Evolutionary conservation across 306 rosid species (phyloP).

Genomic region (Cucumis cinereus): DNA sequence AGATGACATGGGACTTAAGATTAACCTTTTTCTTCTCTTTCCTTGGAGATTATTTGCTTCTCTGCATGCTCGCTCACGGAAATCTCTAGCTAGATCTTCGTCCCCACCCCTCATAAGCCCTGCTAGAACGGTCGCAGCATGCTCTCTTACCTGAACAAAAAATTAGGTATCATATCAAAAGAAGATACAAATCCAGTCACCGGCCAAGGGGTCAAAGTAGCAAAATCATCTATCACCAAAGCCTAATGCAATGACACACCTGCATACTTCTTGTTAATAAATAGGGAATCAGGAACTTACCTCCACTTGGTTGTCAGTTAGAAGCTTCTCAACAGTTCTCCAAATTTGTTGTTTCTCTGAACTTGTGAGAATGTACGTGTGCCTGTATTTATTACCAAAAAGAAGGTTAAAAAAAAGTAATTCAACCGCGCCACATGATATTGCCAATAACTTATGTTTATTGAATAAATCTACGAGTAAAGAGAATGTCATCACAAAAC

Average conservation of each 20-base stretch:
- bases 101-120: conserved; percentile 98
- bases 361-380: conserved; percentile 69
- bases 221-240: background rate
- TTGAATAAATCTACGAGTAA: background rate
- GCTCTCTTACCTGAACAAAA: conserved; percentile 71
- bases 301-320: conserved; percentile 97
- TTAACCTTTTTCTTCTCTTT: conserved; percentile 66
- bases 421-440: background rate
- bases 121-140: conserved; percentile 95
- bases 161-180: conserved; percentile 7
- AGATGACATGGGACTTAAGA: background rate
- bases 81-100: conserved; percentile 75
- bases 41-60: conserved; percentile 49
- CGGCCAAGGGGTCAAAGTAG: background rate
- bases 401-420: conserved; percentile 2
- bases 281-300: conserved; percentile 32
- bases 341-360: conserved; percentile 65
- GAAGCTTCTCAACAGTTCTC: conserved; percentile 84
- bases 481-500: background rate
- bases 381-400: conserved; percentile 42
- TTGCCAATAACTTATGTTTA: background rate
- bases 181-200: background rate
- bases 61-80: conserved; percentile 66
- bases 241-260: background rate
- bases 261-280: background rate